Base-by-base conservation (phyloP, 768 basidiomycete species). In the Lactarius akahatsu region DNA sequence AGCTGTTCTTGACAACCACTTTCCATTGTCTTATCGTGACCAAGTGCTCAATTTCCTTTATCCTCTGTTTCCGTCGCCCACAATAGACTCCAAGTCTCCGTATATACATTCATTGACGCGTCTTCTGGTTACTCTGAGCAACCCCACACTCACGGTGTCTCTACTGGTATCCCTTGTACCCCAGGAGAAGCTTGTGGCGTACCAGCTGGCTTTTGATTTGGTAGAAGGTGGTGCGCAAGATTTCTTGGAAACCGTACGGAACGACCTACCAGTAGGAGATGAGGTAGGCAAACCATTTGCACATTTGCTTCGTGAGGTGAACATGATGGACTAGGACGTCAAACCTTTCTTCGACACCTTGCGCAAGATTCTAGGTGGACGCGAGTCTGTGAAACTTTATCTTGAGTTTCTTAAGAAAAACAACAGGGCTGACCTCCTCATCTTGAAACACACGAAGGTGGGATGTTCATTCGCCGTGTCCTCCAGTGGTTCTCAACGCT, bases 141-240 rank as follows among this genome's bases (percentile, higher is more conserved):
- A 88, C 64, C 84, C 91, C n/a, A 82, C 88, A 3, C 80, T 94
- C 60, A 91, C 93, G 1, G 82, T 92, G 8, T 82, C 87, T 16
- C 82, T 96, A 60, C 77, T 97, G 65, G 82, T 80, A 2, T 88
- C 88, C 3, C 82, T 97, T 10, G 82, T 94, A 16, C 82, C 83
- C 5, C 82, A 83, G 67, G 85, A 95, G 71, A 84, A 84, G 47
- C 79, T 94, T 13, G 79, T 96, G 30, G 95, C 94, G 0, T 96
- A 95, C 76, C 97, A 99, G 75, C 87, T 98, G 74, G 94, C 92
- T 0, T 98, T 98, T 74, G 97, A 98, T 77, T 79, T 98, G 57
- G 91, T 90, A 16, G 96, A 98, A 77, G 93, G 95, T 41, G 96
- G 94, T 0, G 86, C 91, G 3, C 94, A 96, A 75, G 94, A 96